These are phyloP conservation scores for Boletus smithii DNA, from an alignment of 1,284 basidiomycete genomes.

Conservation along the genomic window DNA sequence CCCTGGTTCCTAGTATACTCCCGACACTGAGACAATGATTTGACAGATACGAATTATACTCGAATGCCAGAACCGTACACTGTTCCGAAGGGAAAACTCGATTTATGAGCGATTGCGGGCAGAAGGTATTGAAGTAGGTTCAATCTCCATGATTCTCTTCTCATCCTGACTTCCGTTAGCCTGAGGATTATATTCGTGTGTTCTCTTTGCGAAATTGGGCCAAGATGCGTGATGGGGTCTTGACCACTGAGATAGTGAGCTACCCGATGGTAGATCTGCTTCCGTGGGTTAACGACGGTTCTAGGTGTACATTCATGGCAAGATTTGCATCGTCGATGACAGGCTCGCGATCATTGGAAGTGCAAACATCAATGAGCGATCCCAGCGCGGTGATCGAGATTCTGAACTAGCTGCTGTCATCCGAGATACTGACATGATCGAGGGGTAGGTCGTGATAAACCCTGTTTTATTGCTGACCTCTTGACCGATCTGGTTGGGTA, in stretches of 20 bases:
- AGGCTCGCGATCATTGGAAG: conserved; percentile 97
- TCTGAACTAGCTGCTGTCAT: conserved; percentile 93
- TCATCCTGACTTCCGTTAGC: conserved; percentile 44
- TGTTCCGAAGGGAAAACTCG: conserved; percentile 86
- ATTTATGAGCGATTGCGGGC: conserved; percentile 87
- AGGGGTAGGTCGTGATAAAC: conserved; percentile 52
- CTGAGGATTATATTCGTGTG: conserved; percentile 89
- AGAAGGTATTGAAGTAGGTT: conserved; percentile 82
- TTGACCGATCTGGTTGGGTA: conserved; percentile 11
- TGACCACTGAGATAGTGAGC: conserved; percentile 85
- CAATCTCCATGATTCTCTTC: conserved; percentile 1
- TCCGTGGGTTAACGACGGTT: conserved; percentile 6
- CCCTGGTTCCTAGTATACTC: not conserved
- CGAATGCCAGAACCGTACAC: conserved; percentile 90
- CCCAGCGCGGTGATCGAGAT: conserved; percentile 93
- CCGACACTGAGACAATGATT: conserved; percentile 1
- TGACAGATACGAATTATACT: conserved; percentile 83
- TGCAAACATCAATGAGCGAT: conserved; percentile 98
- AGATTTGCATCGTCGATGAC: conserved; percentile 92
- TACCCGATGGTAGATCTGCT: not conserved
- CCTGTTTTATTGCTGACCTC: not conserved
- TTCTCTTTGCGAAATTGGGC: conserved; percentile 95
- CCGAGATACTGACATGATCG: conserved; percentile 95
- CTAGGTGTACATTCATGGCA: conserved; percentile 84
- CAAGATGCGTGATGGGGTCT: conserved; percentile 79